phyloP scores from a whole-genome alignment of 805 yeast genomes.

The Priceomyces haplophilus region DNA sequence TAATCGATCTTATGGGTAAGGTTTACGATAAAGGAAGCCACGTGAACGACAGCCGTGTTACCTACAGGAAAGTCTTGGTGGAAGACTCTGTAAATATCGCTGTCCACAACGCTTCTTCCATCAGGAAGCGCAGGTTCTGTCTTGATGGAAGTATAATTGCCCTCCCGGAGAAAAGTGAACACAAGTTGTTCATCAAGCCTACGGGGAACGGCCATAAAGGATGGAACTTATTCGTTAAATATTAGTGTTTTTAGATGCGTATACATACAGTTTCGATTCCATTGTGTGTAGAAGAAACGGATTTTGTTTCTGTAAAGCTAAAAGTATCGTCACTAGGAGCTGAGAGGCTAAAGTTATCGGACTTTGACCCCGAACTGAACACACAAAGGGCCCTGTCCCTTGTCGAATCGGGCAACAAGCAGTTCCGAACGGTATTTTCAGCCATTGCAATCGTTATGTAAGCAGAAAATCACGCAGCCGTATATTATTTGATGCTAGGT shows the following conservation, averaged over 20 bases:
- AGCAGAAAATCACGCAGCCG: too few relatives aligned
- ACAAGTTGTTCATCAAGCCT: slow-evolving; percentile 13
- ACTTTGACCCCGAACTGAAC: too few relatives aligned
- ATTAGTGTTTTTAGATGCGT: slow-evolving; percentile 4
- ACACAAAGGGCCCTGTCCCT: too few relatives aligned
- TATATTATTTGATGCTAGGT: too few relatives aligned
- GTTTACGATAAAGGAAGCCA: slow-evolving; percentile 61
- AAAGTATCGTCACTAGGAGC: too few relatives aligned
- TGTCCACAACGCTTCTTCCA: slow-evolving; percentile 10
- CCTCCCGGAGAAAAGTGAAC: slow-evolving; percentile 21
- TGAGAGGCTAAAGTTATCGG: too few relatives aligned
- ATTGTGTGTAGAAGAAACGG: too few relatives aligned
- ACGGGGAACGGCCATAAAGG: slow-evolving; percentile 20
- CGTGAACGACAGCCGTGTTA: slow-evolving; percentile 45
- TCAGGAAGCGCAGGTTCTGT: slow-evolving; percentile 51
- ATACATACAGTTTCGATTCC: too few relatives aligned
- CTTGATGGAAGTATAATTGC: slow-evolving; percentile 58
- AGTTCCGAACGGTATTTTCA: too few relatives aligned
- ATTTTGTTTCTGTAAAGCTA: too few relatives aligned
- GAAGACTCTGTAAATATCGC: slow-evolving; percentile 22
- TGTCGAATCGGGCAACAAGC: too few relatives aligned
- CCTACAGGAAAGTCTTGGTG: slow-evolving; percentile 35
- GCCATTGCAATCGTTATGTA: too few relatives aligned
- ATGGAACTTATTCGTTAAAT: slow-evolving; percentile 17
- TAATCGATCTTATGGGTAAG: slow-evolving; percentile 53